A percentile compares a stretch with the other conserved stretches of the same genome.
Conservation (phyloP, 2,329 filamentous ascomycete species). For the Cryoendolithus antarcticus region DNA sequence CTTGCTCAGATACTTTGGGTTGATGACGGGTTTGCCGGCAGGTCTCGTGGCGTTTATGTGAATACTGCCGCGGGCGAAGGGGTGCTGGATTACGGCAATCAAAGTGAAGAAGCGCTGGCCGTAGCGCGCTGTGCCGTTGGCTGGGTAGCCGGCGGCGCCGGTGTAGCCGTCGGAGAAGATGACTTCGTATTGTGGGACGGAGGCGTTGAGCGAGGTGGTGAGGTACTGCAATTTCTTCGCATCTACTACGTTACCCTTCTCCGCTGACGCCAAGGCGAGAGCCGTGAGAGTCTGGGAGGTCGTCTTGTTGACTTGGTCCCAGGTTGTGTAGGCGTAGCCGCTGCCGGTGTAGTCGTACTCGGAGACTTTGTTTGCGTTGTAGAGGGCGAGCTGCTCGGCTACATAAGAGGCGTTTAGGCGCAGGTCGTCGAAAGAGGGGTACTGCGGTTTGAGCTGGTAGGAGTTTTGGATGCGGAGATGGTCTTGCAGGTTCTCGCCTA, state of each 20-base stretch:
- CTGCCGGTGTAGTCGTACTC: conserved; percentile 30
- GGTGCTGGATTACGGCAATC: conserved; percentile 40
- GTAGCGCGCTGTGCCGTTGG: conserved; percentile 18
- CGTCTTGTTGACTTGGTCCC: conserved; percentile 25
- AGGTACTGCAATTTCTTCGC: conserved; percentile 31
- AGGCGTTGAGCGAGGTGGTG: conserved; percentile 15
- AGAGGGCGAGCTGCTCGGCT: conserved; percentile 28
- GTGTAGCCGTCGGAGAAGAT: conserved; percentile 37
- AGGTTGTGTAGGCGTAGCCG: conserved; percentile 32
- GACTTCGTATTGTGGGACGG: conserved; percentile 30
- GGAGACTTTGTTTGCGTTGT: conserved; percentile 21
- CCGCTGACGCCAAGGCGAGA: conserved; percentile 11
- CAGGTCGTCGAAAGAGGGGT: conserved; percentile 23
- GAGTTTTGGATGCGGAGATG: conserved; percentile 17
- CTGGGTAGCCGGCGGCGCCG: conserved; percentile 28
- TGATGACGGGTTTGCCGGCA: conserved; percentile 12
- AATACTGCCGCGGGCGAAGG: conserved; percentile 34
- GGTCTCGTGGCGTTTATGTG: conserved; percentile 17
- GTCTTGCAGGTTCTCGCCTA: conserved; percentile 15
- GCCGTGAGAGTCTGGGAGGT: conserved; percentile 17
- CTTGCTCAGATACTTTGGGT: conserved; percentile 19
- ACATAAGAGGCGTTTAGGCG: conserved; percentile 22
- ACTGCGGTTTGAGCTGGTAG: conserved; percentile 20
- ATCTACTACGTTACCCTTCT: conserved; percentile 16
- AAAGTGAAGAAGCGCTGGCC: conserved; percentile 40